Evolutionary conservation across 192 early-diverging fungal species (phyloP), one percentile per base, ranked within the genome.

Genomic region (Backusella australiensis): DNA sequence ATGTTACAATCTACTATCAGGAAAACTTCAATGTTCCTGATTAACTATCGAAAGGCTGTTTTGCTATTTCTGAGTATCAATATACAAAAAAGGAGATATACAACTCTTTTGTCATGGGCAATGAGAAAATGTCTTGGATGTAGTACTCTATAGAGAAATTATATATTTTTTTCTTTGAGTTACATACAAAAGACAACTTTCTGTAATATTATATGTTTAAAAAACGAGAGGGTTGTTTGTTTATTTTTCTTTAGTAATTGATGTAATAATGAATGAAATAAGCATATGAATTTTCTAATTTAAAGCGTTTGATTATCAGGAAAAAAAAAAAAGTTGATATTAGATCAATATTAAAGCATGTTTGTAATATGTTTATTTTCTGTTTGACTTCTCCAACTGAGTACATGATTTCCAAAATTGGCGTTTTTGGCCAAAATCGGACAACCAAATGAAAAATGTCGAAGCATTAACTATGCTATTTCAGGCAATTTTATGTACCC

Each of bases 1-100:
- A 63, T 12, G 56, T 63, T 63, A 63, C 56, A 23, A 63, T 63
- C 56, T 63, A 26, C 56, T 63, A 63, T 63, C 56, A 63, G 56
- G 9, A 63, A 29, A 63, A 29, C 3, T 11, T 26, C 3, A 29
- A 63, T 63, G 56, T 63, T 63, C 21, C 56, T 29, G 56, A 63
- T 63, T 63, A 26, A 63, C 23, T 63, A 63, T 29, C 56, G 26
- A 63, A 63, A 63, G 23, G 29, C 23, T 29, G 29, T 63, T 63
- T 63, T 29, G 4, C 56, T 63, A 63, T 63, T 63, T 63, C 67
- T 35, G 67, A 69, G 34, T 38, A 21, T 38, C 34, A 69, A 69
- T 38, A 21, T 38, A 69, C 68, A 41, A 69, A 69, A 69, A 69
- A 69, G 68, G 68, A 41, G 68, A 69, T 69, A 69, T 69, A 69